Conservation (phyloP, 202 grass and related monocot species). For the Setaria italica region DNA sequence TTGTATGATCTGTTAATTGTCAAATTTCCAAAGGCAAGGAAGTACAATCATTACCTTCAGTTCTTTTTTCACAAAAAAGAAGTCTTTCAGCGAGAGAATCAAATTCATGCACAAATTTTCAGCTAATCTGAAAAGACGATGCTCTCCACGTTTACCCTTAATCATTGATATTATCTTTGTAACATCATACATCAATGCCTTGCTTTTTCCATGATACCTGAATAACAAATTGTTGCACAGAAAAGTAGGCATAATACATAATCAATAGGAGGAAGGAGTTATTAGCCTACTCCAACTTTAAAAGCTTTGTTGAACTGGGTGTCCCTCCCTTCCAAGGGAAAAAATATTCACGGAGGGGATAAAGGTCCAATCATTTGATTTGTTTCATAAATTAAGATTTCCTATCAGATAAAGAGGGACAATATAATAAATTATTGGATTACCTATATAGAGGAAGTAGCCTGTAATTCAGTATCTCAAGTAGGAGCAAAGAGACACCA, state of each 20-base stretch:
- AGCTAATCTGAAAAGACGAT: slow-evolving; percentile 94
- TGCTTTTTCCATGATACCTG: slow-evolving; percentile 98
- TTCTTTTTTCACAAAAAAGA: slow-evolving; percentile 99
- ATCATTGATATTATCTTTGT: slow-evolving; percentile 99
- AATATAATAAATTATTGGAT: slow-evolving; percentile 34
- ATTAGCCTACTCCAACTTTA: not conserved
- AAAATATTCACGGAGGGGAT: not conserved
- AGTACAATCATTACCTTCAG: slow-evolving; percentile 70
- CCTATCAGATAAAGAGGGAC: not conserved
- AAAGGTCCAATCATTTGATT: slow-evolving; percentile 20
- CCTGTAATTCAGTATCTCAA: slow-evolving; percentile 99
- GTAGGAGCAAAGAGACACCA: slow-evolving; percentile 89
- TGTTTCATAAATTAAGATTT: slow-evolving; percentile 30
- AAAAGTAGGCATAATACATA: slow-evolving; percentile 33
- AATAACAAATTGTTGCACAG: slow-evolving; percentile 29
- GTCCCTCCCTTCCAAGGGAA: not conserved
- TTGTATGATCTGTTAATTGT: not conserved
- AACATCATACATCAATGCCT: slow-evolving; percentile 99
- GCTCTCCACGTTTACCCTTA: slow-evolving; percentile 92
- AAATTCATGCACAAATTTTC: slow-evolving; percentile 99
- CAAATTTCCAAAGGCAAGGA: slow-evolving; percentile 37
- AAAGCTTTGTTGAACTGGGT: not conserved
- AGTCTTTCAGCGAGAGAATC: slow-evolving; percentile 97
- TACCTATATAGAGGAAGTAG: slow-evolving; percentile 97
- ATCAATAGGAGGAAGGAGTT: slow-evolving; percentile 9